Percentiles rank a stretch among this genome's conserved stretches.
Evolutionary conservation across 2,329 filamentous ascomycete species (phyloP).

Genomic region (Colletotrichum melonis): DNA sequence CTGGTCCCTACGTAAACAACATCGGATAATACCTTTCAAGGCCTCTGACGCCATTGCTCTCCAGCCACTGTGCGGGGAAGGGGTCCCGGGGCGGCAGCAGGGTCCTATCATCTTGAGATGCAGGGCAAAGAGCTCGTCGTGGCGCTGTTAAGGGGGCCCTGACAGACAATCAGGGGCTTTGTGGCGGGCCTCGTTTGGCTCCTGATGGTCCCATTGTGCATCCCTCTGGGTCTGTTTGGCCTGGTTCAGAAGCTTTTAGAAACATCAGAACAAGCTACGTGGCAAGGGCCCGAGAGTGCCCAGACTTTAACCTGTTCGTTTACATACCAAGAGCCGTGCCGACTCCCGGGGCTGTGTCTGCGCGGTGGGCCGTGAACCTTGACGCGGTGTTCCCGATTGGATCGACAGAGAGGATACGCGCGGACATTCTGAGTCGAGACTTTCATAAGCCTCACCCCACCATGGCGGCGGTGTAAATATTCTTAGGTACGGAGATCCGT

Average conservation of each 20-base stretch:
- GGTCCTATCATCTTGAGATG: slow-evolving; percentile 2
- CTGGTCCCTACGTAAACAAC: background rate
- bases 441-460: slow-evolving; percentile 33
- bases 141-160: slow-evolving; percentile 13
- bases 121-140: background rate
- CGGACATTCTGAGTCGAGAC: slow-evolving; percentile 31
- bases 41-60: slow-evolving; percentile 6
- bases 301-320: slow-evolving; percentile 26
- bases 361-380: slow-evolving; percentile 33
- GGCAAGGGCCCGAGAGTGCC: slow-evolving; percentile 29
- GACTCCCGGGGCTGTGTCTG: slow-evolving; percentile 31
- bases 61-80: slow-evolving; percentile 27
- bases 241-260: slow-evolving; percentile 8
- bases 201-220: background rate
- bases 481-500: background rate
- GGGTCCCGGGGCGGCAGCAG: background rate
- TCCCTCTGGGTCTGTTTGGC: background rate
- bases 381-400: slow-evolving; percentile 35
- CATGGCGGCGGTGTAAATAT: slow-evolving; percentile 33
- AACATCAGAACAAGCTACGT: slow-evolving; percentile 28
- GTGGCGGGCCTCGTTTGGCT: background rate
- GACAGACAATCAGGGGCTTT: slow-evolving; percentile 6
- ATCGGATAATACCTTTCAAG: slow-evolving; percentile 18
- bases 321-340: slow-evolving; percentile 27
- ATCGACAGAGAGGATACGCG: slow-evolving; percentile 28